phyloP scores from a whole-genome alignment of 148 eudicot genomes.

The Amaranthus palmeri region DNA sequence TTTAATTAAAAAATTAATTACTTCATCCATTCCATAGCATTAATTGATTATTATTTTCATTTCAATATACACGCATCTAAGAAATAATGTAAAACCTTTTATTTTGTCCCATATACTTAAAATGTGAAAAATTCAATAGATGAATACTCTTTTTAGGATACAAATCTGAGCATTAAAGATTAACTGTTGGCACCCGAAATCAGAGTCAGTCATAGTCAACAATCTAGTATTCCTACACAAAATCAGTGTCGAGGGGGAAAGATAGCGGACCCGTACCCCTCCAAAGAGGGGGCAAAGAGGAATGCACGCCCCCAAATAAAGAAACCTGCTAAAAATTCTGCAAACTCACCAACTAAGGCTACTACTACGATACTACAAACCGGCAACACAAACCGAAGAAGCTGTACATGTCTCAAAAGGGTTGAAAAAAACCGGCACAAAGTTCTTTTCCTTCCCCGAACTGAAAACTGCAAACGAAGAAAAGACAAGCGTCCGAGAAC shows the following conservation, averaged over 20 bases:
- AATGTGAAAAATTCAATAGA: no score
- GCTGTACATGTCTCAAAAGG: conserved; percentile 6
- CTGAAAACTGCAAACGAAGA: neutral
- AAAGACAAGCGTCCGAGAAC: neutral
- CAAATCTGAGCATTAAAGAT: neutral
- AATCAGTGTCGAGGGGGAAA: no score
- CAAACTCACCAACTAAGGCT: neutral
- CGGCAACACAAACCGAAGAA: neutral
- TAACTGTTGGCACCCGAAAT: neutral
- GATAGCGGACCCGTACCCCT: no score
- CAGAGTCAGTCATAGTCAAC: neutral
- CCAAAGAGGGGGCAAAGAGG: no score
- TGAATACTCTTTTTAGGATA: neutral
- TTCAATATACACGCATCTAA: no score
- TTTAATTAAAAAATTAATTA: no score
- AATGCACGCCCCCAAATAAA: neutral
- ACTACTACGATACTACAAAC: neutral
- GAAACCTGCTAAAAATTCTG: neutral
- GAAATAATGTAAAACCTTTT: no score
- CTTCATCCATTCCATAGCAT: no score
- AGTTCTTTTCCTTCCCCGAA: neutral
- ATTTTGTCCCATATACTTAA: no score
- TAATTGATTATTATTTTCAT: no score
- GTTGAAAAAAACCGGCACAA: neutral
- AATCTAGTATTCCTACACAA: no score